phyloP scores from a whole-genome alignment of 192 early-diverging fungal species.

The Linnemannia exigua region DNA sequence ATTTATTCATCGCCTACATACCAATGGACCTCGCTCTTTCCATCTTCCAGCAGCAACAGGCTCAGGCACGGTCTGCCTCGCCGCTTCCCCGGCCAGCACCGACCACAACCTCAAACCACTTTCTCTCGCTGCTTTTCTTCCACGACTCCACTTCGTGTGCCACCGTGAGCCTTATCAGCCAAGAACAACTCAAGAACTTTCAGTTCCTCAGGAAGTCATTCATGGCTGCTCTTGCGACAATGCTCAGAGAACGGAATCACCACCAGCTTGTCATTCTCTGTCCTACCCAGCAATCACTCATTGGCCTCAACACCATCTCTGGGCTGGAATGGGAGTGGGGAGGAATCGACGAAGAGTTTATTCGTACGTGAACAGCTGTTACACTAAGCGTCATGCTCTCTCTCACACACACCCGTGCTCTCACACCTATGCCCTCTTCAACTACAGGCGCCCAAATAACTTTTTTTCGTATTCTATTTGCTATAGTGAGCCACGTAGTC shows the following conservation, averaged over 20 bases:
- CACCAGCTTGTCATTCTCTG: constrained; percentile 46
- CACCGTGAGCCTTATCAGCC: constrained; percentile 21
- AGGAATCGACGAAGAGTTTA: constrained; percentile 54
- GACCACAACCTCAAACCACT: constrained; percentile 45
- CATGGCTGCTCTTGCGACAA: constrained; percentile 13
- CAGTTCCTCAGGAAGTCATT: constrained; percentile 38
- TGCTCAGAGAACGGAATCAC: constrained; percentile 32
- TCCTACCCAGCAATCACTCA: constrained; percentile 43
- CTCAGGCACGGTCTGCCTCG: constrained; percentile 3
- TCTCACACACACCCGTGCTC: too few relatives aligned
- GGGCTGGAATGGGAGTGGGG: constrained; percentile 55
- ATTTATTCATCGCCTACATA: neutral
- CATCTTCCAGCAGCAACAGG: constrained; percentile 25
- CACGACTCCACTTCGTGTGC: constrained; percentile 41
- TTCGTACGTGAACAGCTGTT: constrained; percentile 12
- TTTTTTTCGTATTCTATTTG: neutral
- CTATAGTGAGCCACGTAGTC: constrained; percentile 44
- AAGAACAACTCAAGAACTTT: constrained; percentile 43
- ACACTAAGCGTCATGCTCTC: neutral
- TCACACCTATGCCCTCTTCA: too few relatives aligned
- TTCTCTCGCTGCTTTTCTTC: constrained; percentile 50
- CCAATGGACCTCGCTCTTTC: constrained; percentile 38
- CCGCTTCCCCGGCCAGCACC: neutral
- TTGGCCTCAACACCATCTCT: constrained; percentile 24
- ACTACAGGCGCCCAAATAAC: too few relatives aligned